Evolutionary conservation across 345 rosid species (phyloP).

Genomic region (Citrus australasica): DNA sequence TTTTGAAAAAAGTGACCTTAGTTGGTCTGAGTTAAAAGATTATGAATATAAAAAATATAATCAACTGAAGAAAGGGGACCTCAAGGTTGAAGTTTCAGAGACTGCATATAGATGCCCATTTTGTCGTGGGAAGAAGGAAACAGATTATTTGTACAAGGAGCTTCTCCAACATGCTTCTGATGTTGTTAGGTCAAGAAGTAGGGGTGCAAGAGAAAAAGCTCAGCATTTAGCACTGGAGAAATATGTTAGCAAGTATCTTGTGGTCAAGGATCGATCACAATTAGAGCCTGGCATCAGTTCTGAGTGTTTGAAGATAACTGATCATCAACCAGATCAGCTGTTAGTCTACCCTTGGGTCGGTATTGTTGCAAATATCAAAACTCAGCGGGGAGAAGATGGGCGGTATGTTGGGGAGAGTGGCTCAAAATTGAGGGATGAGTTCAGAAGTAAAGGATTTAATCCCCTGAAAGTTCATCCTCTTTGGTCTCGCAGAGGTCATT

Average conservation of each 20-base stretch:
- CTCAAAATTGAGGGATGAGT: slow-evolving; percentile 41
- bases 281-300: background rate
- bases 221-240: slow-evolving; percentile 39
- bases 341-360: slow-evolving; percentile 76
- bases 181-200: slow-evolving; percentile 15
- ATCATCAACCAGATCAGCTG: slow-evolving; percentile 8
- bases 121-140: slow-evolving; percentile 19
- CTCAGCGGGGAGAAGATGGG: slow-evolving; percentile 30
- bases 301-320: background rate
- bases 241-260: slow-evolving; percentile 23
- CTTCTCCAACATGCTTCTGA: slow-evolving; percentile 33
- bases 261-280: background rate
- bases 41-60: slow-evolving; percentile 30
- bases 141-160: slow-evolving; percentile 23
- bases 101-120: slow-evolving; percentile 36
- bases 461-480: slow-evolving; percentile 58
- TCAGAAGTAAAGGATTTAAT: slow-evolving; percentile 51
- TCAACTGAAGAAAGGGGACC: slow-evolving; percentile 22
- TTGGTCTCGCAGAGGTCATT: slow-evolving; percentile 52
- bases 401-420: slow-evolving; percentile 58
- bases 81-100: slow-evolving; percentile 16
- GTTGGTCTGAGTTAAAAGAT: slow-evolving; percentile 21
- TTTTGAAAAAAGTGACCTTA: background rate
- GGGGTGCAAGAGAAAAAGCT: slow-evolving; percentile 28
- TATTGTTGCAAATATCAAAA: slow-evolving; percentile 59